Percentiles rank a stretch among this genome's conserved stretches.
Conservation (phyloP, 1,284 basidiomycete species). For the Naganishia sp. region DNA sequence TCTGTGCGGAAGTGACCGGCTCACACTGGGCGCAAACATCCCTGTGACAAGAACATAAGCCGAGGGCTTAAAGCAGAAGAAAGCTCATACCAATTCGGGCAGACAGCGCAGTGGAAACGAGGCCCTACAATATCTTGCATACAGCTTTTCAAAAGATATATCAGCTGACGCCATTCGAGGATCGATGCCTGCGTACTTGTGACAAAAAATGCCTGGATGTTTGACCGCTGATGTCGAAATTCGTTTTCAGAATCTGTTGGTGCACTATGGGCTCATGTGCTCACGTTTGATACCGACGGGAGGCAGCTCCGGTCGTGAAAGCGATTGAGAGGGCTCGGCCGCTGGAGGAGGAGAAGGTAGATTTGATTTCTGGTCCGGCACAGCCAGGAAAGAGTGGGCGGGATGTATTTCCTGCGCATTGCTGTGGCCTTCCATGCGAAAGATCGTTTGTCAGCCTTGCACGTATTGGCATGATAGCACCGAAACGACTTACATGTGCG, state of each 20-base stretch:
- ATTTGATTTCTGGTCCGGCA: constrained; percentile 62
- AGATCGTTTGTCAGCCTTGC: background rate
- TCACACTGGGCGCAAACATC: constrained; percentile 82
- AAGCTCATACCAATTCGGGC: constrained; percentile 54
- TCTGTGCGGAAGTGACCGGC: constrained; percentile 61
- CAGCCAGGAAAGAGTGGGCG: constrained; percentile 74
- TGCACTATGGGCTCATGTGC: background rate
- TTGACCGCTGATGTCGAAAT: constrained; percentile 35
- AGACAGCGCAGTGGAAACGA: constrained; percentile 86
- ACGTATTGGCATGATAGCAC: background rate
- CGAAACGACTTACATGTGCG: constrained; percentile 64
- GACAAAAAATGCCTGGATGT: constrained; percentile 54
- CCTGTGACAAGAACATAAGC: constrained; percentile 34
- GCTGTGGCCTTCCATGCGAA: constrained; percentile 36
- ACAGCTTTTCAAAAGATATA: constrained; percentile 61
- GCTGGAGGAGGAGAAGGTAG: constrained; percentile 15
- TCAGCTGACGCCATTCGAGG: background rate
- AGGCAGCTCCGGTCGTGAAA: background rate
- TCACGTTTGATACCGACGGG: constrained; percentile 4
- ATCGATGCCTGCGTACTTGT: constrained; percentile 62
- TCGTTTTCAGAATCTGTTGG: too few relatives aligned
- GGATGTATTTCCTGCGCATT: constrained; percentile 84
- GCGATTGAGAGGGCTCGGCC: background rate
- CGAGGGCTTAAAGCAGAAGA: too few relatives aligned
- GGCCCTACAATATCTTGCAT: constrained; percentile 83